Evolutionary conservation across 768 basidiomycete genomes (phyloP).

Genomic region (Gymnopilus dilepis): DNA sequence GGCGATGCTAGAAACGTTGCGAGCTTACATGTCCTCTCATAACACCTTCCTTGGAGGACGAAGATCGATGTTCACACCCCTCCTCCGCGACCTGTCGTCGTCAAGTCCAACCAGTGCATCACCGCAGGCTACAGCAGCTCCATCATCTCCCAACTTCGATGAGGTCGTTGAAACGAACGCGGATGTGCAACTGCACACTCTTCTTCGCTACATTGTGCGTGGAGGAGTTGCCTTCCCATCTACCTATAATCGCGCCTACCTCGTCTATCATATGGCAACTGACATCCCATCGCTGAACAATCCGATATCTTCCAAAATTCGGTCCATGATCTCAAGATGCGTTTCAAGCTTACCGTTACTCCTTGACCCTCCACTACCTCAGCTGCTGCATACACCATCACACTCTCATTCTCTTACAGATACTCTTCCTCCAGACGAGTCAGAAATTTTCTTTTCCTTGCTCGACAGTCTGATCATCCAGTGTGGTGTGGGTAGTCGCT

Average conservation of each 20-base stretch:
- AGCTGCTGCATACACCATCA: background rate
- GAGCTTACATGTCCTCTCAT: constrained; percentile 23
- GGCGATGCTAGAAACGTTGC: constrained; percentile 30
- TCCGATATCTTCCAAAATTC: constrained; percentile 23
- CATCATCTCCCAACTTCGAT: constrained; percentile 1
- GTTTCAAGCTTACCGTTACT: constrained; percentile 8
- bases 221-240: constrained; percentile 25
- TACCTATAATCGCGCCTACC: constrained; percentile 28
- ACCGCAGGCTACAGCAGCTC: constrained; percentile 10
- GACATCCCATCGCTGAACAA: constrained; percentile 19
- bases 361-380: constrained; percentile 24
- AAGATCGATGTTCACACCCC: constrained; percentile 18
- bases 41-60: constrained; percentile 26
- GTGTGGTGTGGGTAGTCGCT: constrained; percentile 10
- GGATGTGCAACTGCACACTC: constrained; percentile 20
- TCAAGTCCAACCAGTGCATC: background rate
- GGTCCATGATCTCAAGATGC: constrained; percentile 13
- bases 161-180: constrained; percentile 19
- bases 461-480: constrained; percentile 22
- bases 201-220: constrained; percentile 20
- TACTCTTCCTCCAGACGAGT: constrained; percentile 24
- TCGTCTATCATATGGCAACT: constrained; percentile 29
- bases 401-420: constrained; percentile 15
- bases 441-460: constrained; percentile 27
- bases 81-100: constrained; percentile 18